Evolutionary conservation across 768 basidiomycete species (phyloP).

Genomic region (Hortiboletus campestris): DNA sequence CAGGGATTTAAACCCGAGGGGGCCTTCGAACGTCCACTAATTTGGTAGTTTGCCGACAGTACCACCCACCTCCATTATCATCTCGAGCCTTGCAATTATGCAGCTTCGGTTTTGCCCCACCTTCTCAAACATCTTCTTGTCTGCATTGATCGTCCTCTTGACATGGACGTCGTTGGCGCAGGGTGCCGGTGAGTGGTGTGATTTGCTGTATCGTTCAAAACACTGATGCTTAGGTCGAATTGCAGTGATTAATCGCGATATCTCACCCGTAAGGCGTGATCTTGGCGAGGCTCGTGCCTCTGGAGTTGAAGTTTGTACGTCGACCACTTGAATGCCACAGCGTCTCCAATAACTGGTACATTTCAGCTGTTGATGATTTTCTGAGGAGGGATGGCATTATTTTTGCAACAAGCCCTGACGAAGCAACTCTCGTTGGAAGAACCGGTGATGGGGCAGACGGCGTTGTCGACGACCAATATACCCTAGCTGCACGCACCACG

Average conservation of each 20-base stretch:
- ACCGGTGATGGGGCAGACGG: not conserved
- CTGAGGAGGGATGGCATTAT: not conserved
- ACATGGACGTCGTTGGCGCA: conserved; percentile 4
- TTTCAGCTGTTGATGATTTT: not conserved
- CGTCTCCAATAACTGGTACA: not conserved
- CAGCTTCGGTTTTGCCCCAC: not conserved
- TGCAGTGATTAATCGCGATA: conserved; percentile 1
- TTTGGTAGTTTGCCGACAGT: not conserved
- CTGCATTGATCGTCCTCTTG: not conserved
- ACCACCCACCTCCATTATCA: not conserved
- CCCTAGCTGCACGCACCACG: not conserved
- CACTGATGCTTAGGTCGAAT: not conserved
- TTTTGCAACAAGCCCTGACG: not conserved
- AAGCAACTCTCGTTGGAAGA: not conserved
- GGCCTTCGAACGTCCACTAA: not conserved
- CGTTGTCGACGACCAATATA: no score
- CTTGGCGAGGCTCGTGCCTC: not conserved
- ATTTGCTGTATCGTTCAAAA: not conserved
- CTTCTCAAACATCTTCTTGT: not conserved
- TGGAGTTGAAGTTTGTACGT: conserved; percentile 3
- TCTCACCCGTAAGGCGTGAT: not conserved
- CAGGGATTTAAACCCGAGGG: conserved; percentile 4
- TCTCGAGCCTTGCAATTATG: not conserved
- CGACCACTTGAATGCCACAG: not conserved
- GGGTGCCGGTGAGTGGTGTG: conserved; percentile 5